Evolutionary conservation across 441 rosid species (phyloP).

Genomic region (Pelargonium fulgidum): DNA sequence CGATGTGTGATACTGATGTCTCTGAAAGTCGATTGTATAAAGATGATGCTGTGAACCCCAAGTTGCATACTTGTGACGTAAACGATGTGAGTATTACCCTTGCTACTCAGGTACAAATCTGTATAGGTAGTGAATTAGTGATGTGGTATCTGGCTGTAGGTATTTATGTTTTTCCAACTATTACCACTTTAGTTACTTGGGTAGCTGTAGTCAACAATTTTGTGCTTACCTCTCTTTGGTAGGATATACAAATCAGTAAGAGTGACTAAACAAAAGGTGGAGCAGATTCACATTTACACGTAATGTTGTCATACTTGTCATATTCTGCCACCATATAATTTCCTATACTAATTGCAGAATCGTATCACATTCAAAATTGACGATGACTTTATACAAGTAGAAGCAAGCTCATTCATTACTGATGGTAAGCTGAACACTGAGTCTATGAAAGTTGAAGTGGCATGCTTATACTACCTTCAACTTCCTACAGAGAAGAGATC

Average conservation of each 20-base stretch:
- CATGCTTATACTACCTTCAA: constrained; percentile 75
- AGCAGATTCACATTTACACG: constrained; percentile 6
- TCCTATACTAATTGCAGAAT: constrained; percentile 42
- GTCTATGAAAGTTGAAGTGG: constrained; percentile 68
- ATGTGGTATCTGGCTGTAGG: constrained; percentile 4
- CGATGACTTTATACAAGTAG: constrained; percentile 36
- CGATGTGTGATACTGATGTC: constrained; percentile 38
- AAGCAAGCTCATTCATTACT: constrained; percentile 32
- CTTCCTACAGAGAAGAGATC: constrained; percentile 68
- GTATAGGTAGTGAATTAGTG: background rate
- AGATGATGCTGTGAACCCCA: constrained; percentile 34
- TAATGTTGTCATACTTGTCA: background rate
- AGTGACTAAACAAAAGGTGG: constrained; percentile 10
- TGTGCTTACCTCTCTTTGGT: constrained; percentile 3
- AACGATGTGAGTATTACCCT: constrained; percentile 42
- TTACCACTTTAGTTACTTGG: background rate
- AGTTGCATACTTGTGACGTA: constrained; percentile 33
- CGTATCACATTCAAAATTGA: constrained; percentile 51
- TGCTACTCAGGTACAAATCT: background rate
- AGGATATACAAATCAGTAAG: constrained; percentile 5
- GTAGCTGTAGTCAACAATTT: background rate
- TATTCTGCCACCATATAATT: constrained; percentile 18
- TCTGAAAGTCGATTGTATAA: constrained; percentile 31
- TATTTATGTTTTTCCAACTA: background rate
- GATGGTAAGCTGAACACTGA: constrained; percentile 38